Base-by-base conservation (phyloP, 1,284 basidiomycete genomes). In the Stereum hirsutum region DNA sequence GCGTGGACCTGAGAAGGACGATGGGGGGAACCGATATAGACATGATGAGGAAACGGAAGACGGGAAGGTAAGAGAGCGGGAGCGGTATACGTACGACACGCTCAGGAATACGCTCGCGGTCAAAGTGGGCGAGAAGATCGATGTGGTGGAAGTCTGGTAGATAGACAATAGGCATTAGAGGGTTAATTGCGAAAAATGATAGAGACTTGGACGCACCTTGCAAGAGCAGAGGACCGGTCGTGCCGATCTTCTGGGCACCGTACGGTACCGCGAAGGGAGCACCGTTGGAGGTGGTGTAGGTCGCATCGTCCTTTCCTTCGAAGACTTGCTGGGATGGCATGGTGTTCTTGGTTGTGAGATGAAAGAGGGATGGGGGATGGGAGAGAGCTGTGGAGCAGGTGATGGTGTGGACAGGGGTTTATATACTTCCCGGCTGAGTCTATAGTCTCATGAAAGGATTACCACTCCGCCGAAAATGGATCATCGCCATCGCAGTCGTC, bases 81-180 rank as follows among this genome's bases (percentile, higher is more conserved):
- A 19, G 28, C n/a, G n/a, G n/a, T n/a, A n/a, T n/a, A 66, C 77
- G 50, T 59, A 81, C 89, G 43, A 93, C 87, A 63, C 91, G 89
- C 74, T 95, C 94, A 17, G 93, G 93, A 58, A 97, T 94, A 63
- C 93, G 84, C 70, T 96, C 92, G 45, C 89, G 80, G 65, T 89
- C 88, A 57, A 95, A 94, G 73, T 94, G 90, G 32, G 88, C 82
- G 52, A 95, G 75, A 45, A 89, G 71, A 65, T 94, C 89, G 59
- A 91, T 82, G 63, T 88, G 80, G 62, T 90, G 85, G 69, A 92
- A 91, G 63, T 92, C 89, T 82, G 44, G n/a, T 27, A 33, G 39
- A n/a, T n/a, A n/a, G n/a, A n/a, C n/a, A n/a, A n/a, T n/a, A n/a
- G n/a, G n/a, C n/a, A n/a, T n/a, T n/a, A n/a, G n/a, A n/a, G n/a